Percentiles rank a stretch among this genome's conserved stretches.
Evolutionary conservation across 2,329 filamentous ascomycete species (phyloP).

Genomic region (Curvularia hawaiiensis): DNA sequence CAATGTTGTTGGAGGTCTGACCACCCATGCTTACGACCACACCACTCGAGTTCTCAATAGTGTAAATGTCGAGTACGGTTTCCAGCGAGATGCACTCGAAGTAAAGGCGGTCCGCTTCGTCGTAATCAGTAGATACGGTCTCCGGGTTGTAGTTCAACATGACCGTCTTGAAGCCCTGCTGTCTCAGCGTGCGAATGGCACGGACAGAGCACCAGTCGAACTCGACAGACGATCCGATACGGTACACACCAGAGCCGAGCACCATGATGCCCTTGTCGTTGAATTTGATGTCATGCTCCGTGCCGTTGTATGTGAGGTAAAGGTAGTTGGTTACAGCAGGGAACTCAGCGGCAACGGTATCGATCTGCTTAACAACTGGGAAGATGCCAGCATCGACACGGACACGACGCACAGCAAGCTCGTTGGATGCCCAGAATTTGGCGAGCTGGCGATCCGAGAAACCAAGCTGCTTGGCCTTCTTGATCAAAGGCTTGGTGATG

Average conservation of each 20-base stretch:
- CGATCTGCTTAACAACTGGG: constrained; percentile 96
- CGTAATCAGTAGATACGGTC: constrained; percentile 88
- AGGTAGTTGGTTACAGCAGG: constrained; percentile 94
- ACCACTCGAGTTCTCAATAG: constrained; percentile 80
- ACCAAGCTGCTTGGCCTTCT: constrained; percentile 88
- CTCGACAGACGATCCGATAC: constrained; percentile 96
- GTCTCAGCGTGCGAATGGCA: constrained; percentile 86
- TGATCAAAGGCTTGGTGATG: constrained; percentile 68
- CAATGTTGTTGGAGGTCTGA: constrained; percentile 97
- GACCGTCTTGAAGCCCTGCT: constrained; percentile 86
- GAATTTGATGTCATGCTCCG: constrained; percentile 81
- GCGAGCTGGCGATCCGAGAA: constrained; percentile 94
- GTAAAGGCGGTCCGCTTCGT: constrained; percentile 92
- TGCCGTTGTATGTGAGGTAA: constrained; percentile 94
- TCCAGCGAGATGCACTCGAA: constrained; percentile 96
- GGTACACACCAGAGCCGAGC: constrained; percentile 91
- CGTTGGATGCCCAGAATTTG: constrained; percentile 93
- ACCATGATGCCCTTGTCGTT: constrained; percentile 95
- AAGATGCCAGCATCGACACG: constrained; percentile 85
- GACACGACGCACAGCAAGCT: constrained; percentile 82
- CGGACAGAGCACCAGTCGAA: constrained; percentile 99
- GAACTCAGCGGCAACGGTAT: constrained; percentile 97
- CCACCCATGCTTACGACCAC: constrained; percentile 96
- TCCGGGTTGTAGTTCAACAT: constrained; percentile 90
- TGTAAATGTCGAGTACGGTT: constrained; percentile 90